Base-by-base conservation (phyloP, 2,329 filamentous ascomycete genomes). In the Lasiodiplodia hormozganensis region DNA sequence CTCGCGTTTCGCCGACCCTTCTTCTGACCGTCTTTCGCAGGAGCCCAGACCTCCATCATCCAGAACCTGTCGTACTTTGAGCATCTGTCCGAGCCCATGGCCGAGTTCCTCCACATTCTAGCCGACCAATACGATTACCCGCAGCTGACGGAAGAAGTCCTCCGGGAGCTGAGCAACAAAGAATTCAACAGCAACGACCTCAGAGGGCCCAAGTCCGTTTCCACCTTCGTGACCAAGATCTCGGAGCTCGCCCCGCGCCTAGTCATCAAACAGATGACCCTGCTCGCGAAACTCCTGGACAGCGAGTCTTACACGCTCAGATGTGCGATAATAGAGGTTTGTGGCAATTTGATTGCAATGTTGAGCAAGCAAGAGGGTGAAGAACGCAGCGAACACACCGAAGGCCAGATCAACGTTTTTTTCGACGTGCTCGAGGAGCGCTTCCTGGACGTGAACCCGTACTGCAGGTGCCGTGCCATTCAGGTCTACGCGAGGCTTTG, bases 51-150 rank as follows among this genome's bases (percentile, higher is more conserved):
- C 58, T 97, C 94, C 56, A 97, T 99, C 75, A 94, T 98, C 67
- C 96, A 99, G 79, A 98, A 96, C 77, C 83, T 99, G 72, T 97
- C 96, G 5, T 99, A 99, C 78, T 99, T 98, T 75, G 96, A 99
- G 81, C 96, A 99, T 80, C 83, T 99, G n/a, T 95, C 96, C 0
- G 96, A 99, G 76, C 96, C 96, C 1, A 99, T 99, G 96, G 96
- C 96, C 38, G 96, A 99, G 78, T 97, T 99, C 74, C 84, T 99
- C 4, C 93, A 98, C 74, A 99, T 98, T 75, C 85, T 99, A 31
- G 91, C 94, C 0, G 94, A 98, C 78, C 95, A 97, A 82, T 99
- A 98, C 82, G 96, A 99, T 81, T 97, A 98, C 77, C 92, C 94
- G 18, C 96, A 99, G 76, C 86, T 99, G 10, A 91, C 94, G 4